These are phyloP conservation scores for Angophora floribunda DNA, from an alignment of 345 rosid genomes.

Conservation along the genomic window DNA sequence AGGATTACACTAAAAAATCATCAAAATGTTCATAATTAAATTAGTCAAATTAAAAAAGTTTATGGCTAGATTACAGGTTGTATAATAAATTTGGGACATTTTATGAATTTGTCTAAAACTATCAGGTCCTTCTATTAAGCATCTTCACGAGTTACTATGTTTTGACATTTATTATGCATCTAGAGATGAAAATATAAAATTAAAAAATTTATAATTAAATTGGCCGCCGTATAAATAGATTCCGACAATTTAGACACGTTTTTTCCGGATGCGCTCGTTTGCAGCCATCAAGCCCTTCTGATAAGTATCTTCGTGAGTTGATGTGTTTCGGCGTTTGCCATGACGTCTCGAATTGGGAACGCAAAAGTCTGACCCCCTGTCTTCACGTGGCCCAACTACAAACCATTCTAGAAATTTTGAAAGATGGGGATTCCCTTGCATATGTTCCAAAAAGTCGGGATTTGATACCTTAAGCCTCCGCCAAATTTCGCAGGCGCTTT, in stretches of 20 bases:
- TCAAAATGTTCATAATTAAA: background rate
- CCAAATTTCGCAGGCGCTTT: background rate
- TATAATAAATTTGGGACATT: too few species aligned
- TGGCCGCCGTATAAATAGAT: too few species aligned
- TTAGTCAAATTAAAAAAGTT: background rate
- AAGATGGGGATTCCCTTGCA: accelerated
- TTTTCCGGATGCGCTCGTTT: background rate
- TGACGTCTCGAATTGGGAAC: background rate
- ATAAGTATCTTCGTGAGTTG: background rate
- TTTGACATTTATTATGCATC: too few species aligned
- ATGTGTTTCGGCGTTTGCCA: accelerated
- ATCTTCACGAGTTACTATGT: too few species aligned
- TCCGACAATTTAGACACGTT: too few species aligned
- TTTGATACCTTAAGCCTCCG: background rate
- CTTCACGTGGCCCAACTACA: background rate
- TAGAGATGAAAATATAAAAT: too few species aligned
- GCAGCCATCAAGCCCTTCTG: background rate
- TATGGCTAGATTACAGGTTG: accelerated
- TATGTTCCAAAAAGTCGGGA: background rate
- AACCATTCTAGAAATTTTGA: background rate
- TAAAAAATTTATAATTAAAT: too few species aligned
- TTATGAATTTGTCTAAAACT: too few species aligned
- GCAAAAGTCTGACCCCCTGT: accelerated
- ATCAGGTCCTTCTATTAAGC: too few species aligned
- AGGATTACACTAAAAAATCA: background rate